Percentiles rank a stretch among this genome's conserved stretches.
These are phyloP conservation scores for Trichophyton rubrum DNA, from an alignment of 2,329 filamentous ascomycete species.

Conservation along the genomic window DNA sequence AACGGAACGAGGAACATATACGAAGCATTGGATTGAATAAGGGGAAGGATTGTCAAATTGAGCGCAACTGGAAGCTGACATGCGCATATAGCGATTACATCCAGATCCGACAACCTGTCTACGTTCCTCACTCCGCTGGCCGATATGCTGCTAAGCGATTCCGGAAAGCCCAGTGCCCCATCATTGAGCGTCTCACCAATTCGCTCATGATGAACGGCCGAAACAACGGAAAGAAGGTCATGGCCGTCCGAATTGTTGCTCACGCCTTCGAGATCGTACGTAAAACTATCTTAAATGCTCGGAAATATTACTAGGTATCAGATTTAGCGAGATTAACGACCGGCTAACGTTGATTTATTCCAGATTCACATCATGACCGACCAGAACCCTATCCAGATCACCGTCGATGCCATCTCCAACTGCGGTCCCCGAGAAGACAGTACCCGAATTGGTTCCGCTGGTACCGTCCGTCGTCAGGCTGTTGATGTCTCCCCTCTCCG, in stretches of 20 bases:
- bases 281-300: conserved; percentile 21
- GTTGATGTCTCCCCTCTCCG: conserved; percentile 99
- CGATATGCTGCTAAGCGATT: conserved; percentile 99
- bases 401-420: conserved; percentile 99
- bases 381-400: conserved; percentile 99
- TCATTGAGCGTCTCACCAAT: conserved; percentile 99
- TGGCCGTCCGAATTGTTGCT: conserved; percentile 98
- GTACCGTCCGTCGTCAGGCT: conserved; percentile 99
- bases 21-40: background rate
- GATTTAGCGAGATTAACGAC: background rate
- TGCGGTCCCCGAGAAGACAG: conserved; percentile 99
- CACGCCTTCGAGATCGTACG: conserved; percentile 99
- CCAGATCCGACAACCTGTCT: conserved; percentile 97
- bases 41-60: background rate
- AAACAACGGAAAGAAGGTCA: conserved; percentile 99
- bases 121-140: conserved; percentile 96
- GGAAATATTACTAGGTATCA: background rate
- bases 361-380: conserved; percentile 99
- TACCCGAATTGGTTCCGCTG: conserved; percentile 97
- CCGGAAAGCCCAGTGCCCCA: conserved; percentile 99
- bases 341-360: conserved; percentile 14
- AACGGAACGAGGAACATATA: background rate
- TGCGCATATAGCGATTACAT: conserved; percentile 77
- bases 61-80: conserved; percentile 1
- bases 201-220: conserved; percentile 99